Evolutionary conservation across 208 protist genomes (phyloP), one percentile per base, ranked within the genome.

Genomic region (Trypanosoma platydactyli): DNA sequence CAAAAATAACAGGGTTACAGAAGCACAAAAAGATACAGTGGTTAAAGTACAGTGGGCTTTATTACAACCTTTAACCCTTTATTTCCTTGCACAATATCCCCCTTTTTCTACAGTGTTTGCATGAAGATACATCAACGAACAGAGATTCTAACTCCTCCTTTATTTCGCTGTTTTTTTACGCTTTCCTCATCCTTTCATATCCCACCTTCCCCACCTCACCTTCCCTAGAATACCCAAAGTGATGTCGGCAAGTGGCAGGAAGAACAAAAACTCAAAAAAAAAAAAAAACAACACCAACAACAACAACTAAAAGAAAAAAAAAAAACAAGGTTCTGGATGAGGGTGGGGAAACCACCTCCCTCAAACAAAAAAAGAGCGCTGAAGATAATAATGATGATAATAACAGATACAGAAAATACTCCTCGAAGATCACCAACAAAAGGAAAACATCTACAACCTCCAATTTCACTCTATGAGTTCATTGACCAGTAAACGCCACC

Each of bases 401-500:
- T 18, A 54, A 50, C 11, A 40, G 50, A 11, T 33, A 22, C 5
- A 24, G 11, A 33, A 40, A 3, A 27, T 29, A 46, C 18, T 46
- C 33, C 29, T 3, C 35, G 9, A 24, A 6, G 30, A 40, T 33
- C 13, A 15, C 27, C 4, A 55, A 68, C 22, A 51, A 57, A 22
- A 55, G 25, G 24, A 52, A 38, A 24, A 41, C 24, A 60, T 56
- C 22, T 35, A 25, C 30, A 25, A 18, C n/a, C 0, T 18, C 1
- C 4, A 5, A 22, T 44, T 30, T 65, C 59, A 71, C 1, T 53
- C 49, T 27, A 76, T 22, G 27, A 91, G 72, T 63, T 91, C 85
- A 16, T 80, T 72, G 24, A 91, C 52, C 22, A 91, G 71, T 7
- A 51, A 53, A 9, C 85, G 72, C 88, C 88, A 94, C 12, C 85